A percentile compares a stretch with the other conserved stretches of the same genome.
These are phyloP conservation scores for Aciculosporium take DNA, from an alignment of 2,329 filamentous ascomycete species.

Conservation along the genomic window DNA sequence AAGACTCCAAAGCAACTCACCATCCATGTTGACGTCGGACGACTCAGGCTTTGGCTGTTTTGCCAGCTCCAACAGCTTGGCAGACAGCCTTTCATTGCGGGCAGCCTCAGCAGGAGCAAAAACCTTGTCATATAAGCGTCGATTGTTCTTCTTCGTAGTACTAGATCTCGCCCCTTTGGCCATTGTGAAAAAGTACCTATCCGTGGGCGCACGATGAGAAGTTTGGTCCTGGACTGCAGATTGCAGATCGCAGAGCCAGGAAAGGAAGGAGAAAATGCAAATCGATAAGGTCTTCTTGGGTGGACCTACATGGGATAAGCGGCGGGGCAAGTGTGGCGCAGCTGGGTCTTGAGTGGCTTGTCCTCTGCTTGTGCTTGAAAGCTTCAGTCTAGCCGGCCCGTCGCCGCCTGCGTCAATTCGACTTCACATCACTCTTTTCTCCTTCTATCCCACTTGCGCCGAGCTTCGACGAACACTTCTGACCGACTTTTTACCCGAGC, in stretches of 20 bases:
- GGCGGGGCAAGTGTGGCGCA: conserved; percentile 1
- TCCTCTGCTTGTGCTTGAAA: no score
- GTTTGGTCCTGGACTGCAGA: background rate
- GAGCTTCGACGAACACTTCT: background rate
- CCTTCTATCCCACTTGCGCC: background rate
- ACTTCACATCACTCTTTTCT: background rate
- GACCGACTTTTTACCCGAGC: background rate
- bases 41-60: conserved; percentile 57
- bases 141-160: conserved; percentile 69
- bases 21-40: conserved; percentile 35
- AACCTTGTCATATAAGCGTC: conserved; percentile 62
- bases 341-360: background rate
- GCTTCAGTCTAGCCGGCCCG: background rate
- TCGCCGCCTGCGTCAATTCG: background rate
- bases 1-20: conserved; percentile 12
- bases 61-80: conserved; percentile 70
- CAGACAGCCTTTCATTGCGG: conserved; percentile 68
- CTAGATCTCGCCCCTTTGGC: conserved; percentile 77
- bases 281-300: conserved; percentile 4
- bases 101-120: conserved; percentile 74
- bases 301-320: no score
- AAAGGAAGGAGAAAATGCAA: background rate
- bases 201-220: no score
- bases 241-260: background rate
- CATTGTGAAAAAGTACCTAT: conserved; percentile 38